These are phyloP conservation scores for Argentina anserina DNA, from an alignment of 306 rosid genomes.

Conservation along the genomic window DNA sequence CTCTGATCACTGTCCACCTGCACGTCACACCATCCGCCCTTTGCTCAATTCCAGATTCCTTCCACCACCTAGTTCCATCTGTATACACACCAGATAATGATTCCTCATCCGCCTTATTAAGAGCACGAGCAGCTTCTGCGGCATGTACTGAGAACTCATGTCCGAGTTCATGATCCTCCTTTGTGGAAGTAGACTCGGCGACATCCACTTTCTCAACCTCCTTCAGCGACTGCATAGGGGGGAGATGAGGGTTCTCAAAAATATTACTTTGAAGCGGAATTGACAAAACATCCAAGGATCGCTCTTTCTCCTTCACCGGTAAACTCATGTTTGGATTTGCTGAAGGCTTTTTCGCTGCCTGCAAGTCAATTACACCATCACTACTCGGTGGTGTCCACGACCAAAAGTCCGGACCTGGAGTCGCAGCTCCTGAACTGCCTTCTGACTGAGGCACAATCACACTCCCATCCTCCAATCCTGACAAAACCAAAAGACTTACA, in stretches of 20 bases:
- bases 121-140: slow-evolving; percentile 71
- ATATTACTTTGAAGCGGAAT: slow-evolving; percentile 74
- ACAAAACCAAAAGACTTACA: slow-evolving; percentile 6
- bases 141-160: slow-evolving; percentile 57
- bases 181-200: slow-evolving; percentile 39
- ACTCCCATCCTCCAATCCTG: slow-evolving; percentile 39
- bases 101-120: slow-evolving; percentile 32
- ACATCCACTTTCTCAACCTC: slow-evolving; percentile 44
- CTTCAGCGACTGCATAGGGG: slow-evolving; percentile 66
- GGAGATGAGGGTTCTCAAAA: slow-evolving; percentile 45
- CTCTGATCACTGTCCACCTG: slow-evolving; percentile 83
- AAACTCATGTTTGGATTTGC: slow-evolving; percentile 27
- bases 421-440: slow-evolving; percentile 37
- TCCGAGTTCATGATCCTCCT: slow-evolving; percentile 49
- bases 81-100: slow-evolving; percentile 48
- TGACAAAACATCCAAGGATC: slow-evolving; percentile 40
- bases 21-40: slow-evolving; percentile 88
- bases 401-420: slow-evolving; percentile 98
- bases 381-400: slow-evolving; percentile 83
- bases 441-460: slow-evolving; percentile 31
- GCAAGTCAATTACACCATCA: slow-evolving; percentile 37
- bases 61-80: slow-evolving; percentile 92
- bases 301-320: slow-evolving; percentile 66
- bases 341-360: slow-evolving; percentile 33
- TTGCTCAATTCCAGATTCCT: slow-evolving; percentile 70